A percentile compares a stretch with the other conserved stretches of the same genome.
phyloP scores from a whole-genome alignment of 164 flowering plant genomes.

The Tinospora cordifolia region DNA sequence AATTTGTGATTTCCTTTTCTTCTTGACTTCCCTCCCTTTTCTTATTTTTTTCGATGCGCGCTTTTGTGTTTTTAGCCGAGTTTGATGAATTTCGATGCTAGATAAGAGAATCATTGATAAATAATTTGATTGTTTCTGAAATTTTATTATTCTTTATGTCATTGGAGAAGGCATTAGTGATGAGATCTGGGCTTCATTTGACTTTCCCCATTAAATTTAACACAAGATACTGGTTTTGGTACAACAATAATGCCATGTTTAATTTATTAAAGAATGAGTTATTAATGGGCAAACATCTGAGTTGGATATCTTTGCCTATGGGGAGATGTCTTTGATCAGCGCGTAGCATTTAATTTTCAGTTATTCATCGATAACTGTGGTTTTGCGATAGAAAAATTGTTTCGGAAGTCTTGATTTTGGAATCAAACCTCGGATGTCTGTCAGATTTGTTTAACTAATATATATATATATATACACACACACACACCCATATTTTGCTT shows the following conservation, averaged over 20 bases:
- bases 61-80: background rate
- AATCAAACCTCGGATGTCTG: conserved; percentile 45
- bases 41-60: background rate
- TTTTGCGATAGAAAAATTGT: background rate
- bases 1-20: background rate
- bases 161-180: no score
- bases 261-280: no score
- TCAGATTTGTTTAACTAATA: conserved; percentile 30
- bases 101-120: no score
- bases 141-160: no score
- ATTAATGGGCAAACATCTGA: background rate
- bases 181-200: background rate
- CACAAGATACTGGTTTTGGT: background rate
- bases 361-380: background rate
- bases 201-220: background rate
- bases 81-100: background rate
- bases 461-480: no score
- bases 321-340: background rate
- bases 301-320: no score
- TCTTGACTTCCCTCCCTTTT: no score
- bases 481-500: no score
- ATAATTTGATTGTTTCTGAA: no score
- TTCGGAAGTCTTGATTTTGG: background rate
- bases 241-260: background rate
- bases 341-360: background rate